A percentile compares a stretch with the other conserved stretches of the same genome.
Conservation (phyloP, 371 early-diverging fungal genomes). For the Lichtheimia hyalospora region DNA sequence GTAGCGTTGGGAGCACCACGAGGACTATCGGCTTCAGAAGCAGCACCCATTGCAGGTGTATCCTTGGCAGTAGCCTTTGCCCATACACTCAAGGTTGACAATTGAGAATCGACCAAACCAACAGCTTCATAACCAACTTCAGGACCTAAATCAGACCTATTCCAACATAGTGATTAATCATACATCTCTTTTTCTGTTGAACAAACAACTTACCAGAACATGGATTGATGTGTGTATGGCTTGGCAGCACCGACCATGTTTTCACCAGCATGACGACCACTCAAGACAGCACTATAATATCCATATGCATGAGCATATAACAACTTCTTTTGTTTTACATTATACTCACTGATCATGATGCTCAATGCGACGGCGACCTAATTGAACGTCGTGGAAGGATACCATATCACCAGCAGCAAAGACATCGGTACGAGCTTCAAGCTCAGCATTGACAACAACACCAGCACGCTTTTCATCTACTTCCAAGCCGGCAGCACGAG, state of each 20-base stretch:
- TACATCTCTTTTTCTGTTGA: not conserved
- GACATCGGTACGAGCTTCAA: slow-evolving; percentile 73
- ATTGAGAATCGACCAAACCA: slow-evolving; percentile 66
- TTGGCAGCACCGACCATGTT: slow-evolving; percentile 69
- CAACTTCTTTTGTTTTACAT: not conserved
- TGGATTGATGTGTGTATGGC: slow-evolving; percentile 72
- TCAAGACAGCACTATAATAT: slow-evolving; percentile 55
- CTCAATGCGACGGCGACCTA: slow-evolving; percentile 78
- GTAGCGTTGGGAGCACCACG: slow-evolving; percentile 33
- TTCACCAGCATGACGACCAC: slow-evolving; percentile 71
- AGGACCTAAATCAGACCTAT: slow-evolving; percentile 68
- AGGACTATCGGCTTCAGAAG: slow-evolving; percentile 34
- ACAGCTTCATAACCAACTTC: slow-evolving; percentile 79
- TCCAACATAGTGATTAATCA: not conserved
- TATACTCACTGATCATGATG: slow-evolving; percentile 65
- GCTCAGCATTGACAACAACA: slow-evolving; percentile 74
- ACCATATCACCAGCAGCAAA: slow-evolving; percentile 79
- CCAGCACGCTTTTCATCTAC: slow-evolving; percentile 69
- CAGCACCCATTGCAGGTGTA: slow-evolving; percentile 46
- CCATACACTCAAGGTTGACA: slow-evolving; percentile 74
- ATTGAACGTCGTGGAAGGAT: slow-evolving; percentile 72
- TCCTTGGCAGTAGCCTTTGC: slow-evolving; percentile 60
- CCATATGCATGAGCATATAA: not conserved
- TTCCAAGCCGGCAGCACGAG: slow-evolving; percentile 68
- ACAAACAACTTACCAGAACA: slow-evolving; percentile 62